These are phyloP conservation scores for Hypoxylon fragiforme DNA, from an alignment of 495 filamentous ascomycete species.

Conservation along the genomic window DNA sequence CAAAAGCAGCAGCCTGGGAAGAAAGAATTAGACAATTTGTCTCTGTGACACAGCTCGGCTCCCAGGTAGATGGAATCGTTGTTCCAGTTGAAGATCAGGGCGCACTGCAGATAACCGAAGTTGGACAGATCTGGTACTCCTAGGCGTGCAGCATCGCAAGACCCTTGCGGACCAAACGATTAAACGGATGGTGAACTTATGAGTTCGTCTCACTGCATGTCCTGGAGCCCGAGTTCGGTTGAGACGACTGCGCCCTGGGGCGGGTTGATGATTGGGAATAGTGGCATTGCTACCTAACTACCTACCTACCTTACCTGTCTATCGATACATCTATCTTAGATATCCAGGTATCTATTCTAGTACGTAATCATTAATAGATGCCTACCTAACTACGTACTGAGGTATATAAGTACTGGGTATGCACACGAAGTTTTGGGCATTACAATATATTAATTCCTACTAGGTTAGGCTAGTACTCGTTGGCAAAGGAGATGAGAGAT, in stretches of 20 bases:
- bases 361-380: too few relatives aligned
- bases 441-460: too few relatives aligned
- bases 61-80: slow-evolving; percentile 39
- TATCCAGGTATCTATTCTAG: too few relatives aligned
- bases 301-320: too few relatives aligned
- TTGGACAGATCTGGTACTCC: slow-evolving; percentile 42
- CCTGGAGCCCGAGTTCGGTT: slow-evolving; percentile 1
- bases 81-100: slow-evolving; percentile 40
- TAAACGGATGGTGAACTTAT: slow-evolving; percentile 17
- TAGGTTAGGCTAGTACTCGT: too few relatives aligned
- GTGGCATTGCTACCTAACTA: too few relatives aligned
- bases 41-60: slow-evolving; percentile 33
- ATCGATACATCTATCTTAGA: too few relatives aligned
- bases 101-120: slow-evolving; percentile 42
- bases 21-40: slow-evolving; percentile 34
- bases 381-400: too few relatives aligned
- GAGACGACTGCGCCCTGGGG: background rate
- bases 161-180: slow-evolving; percentile 28
- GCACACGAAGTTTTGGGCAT: too few relatives aligned
- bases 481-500: too few relatives aligned
- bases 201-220: slow-evolving; percentile 2
- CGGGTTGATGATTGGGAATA: slow-evolving; percentile 1
- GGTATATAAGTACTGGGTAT: too few relatives aligned
- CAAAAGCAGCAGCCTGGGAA: slow-evolving; percentile 17
- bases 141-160: slow-evolving; percentile 37